Evolutionary conservation across 768 basidiomycete species (phyloP).

Genomic region (Termitomyces sp.): DNA sequence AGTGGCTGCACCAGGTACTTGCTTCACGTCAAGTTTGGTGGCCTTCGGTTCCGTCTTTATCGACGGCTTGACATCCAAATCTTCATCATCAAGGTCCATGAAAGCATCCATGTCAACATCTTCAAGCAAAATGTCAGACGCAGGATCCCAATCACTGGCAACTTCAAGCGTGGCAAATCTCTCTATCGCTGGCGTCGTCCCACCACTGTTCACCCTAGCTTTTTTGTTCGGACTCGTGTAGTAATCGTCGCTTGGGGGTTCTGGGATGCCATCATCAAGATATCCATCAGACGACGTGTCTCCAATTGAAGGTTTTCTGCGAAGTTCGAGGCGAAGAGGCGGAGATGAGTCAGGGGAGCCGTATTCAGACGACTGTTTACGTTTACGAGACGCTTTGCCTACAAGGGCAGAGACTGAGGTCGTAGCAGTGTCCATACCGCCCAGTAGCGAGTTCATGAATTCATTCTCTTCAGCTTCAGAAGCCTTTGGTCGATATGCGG

Average conservation of each 20-base stretch:
- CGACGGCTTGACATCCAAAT: constrained; percentile 31
- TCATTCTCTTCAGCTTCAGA: constrained; percentile 81
- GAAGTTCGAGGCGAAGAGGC: constrained; percentile 26
- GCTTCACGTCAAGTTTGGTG: constrained; percentile 14
- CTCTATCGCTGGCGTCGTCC: constrained; percentile 50
- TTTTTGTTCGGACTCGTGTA: constrained; percentile 71
- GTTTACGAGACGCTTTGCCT: constrained; percentile 45
- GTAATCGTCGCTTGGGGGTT: constrained; percentile 53
- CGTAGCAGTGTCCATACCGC: constrained; percentile 54
- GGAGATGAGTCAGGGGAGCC: constrained; percentile 36
- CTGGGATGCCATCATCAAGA: constrained; percentile 24
- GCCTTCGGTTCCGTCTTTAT: constrained; percentile 26
- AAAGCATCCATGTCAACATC: constrained; percentile 60
- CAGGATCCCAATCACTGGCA: constrained; percentile 37
- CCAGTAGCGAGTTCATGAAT: constrained; percentile 82
- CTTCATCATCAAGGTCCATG: constrained; percentile 51
- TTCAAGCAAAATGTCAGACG: constrained; percentile 38
- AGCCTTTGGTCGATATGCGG: constrained; percentile 72
- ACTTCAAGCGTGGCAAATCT: constrained; percentile 56
- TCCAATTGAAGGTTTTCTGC: constrained; percentile 24
- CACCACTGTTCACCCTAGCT: constrained; percentile 35
- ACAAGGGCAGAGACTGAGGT: constrained; percentile 25
- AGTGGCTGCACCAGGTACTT: constrained; percentile 31
- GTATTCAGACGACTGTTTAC: constrained; percentile 54
- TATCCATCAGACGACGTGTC: constrained; percentile 46